phyloP scores from a whole-genome alignment of 305 asterid genomes.

The Fraxinus latifolia region DNA sequence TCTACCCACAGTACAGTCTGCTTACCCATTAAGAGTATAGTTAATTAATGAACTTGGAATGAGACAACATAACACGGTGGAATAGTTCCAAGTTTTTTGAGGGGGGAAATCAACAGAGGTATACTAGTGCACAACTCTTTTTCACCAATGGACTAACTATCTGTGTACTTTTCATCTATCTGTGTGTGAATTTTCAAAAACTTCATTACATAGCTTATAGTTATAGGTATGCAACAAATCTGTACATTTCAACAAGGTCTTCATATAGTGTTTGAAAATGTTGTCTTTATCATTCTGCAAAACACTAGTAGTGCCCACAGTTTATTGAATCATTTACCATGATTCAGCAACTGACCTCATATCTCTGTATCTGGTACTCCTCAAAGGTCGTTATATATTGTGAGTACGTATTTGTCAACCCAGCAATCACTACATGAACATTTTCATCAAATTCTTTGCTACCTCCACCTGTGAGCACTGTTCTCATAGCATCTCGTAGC shows the following conservation, averaged over 20 bases:
- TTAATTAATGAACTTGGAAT: not conserved
- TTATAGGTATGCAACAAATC: not conserved
- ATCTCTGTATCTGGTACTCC: conserved; percentile 91
- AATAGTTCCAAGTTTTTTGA: not conserved
- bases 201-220: not conserved
- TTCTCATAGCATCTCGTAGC: conserved; percentile 85
- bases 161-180: not conserved
- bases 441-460: conserved; percentile 48
- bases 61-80: not conserved
- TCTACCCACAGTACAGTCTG: not conserved
- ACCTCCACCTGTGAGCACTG: conserved; percentile 44
- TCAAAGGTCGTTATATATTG: conserved; percentile 86
- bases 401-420: conserved; percentile 89
- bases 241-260: not conserved
- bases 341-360: conserved; percentile 64
- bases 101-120: not conserved
- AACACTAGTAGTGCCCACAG: not conserved
- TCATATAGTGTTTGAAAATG: not conserved
- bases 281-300: not conserved
- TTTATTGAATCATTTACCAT: not conserved
- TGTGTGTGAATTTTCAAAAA: not conserved
- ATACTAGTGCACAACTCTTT: not conserved
- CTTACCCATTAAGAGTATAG: not conserved
- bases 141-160: not conserved
- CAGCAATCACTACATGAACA: conserved; percentile 88